Evolutionary conservation across 176 grass and related monocot genomes (phyloP).

Genomic region (Phyllostachys edulis): DNA sequence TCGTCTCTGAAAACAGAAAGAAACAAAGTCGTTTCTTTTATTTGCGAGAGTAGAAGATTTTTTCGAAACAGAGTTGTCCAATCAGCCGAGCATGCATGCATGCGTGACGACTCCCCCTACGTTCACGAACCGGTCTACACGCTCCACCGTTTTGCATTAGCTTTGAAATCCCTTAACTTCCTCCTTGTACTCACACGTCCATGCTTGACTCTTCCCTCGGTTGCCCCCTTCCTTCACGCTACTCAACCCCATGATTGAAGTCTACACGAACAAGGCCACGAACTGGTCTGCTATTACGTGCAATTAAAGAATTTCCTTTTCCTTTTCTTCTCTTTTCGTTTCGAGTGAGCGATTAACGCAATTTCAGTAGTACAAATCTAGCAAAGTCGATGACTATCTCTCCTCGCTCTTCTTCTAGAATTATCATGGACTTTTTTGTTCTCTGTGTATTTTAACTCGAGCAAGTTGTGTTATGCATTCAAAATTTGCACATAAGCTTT

Average conservation of each 20-base stretch:
- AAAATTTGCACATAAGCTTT: neutral
- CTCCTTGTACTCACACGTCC: neutral
- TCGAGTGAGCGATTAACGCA: neutral
- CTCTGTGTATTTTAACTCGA: neutral
- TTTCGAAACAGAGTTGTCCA: too few species aligned
- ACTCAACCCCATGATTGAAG: neutral
- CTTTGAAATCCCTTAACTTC: too few species aligned
- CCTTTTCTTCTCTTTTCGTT: too few species aligned
- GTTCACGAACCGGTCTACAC: neutral
- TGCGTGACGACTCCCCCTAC: neutral
- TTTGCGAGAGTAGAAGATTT: too few species aligned
- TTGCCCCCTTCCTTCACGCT: neutral
- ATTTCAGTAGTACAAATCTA: neutral
- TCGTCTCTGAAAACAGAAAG: too few species aligned
- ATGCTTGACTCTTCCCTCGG: neutral
- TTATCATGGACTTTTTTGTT: neutral
- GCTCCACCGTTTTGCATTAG: neutral
- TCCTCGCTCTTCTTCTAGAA: neutral
- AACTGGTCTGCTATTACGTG: neutral
- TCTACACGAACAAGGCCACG: neutral
- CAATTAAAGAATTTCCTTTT: neutral
- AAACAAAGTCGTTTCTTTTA: too few species aligned
- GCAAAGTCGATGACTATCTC: neutral
- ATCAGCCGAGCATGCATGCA: too few species aligned
- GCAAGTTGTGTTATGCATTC: neutral